Evolutionary conservation across 192 early-diverging fungal species (phyloP), one percentile per base, ranked within the genome.

Genomic region (Funneliformis mosseae): DNA sequence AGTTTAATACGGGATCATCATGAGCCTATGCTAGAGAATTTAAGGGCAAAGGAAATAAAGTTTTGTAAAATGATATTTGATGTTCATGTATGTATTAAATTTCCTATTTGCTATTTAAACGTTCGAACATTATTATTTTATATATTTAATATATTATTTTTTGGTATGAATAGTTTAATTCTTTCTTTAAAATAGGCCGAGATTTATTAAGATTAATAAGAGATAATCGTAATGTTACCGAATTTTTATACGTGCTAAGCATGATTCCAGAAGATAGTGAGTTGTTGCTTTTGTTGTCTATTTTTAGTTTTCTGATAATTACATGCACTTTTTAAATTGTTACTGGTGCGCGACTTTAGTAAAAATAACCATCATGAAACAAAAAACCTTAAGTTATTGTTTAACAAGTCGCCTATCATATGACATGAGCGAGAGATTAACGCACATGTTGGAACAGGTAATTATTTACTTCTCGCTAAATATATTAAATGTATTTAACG

Each of bases 171-270:
- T 46, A 73, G 71, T 73, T 50, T 33, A 48, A 25, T 25, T 23
- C 43, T 23, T 48, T 33, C 27, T 73, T 73, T 50, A 73, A 48
- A 28, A 73, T 73, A 1, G 71, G 71, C 1, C 10, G 71, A 48
- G 71, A 73, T 55, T 16, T 73, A 27, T 50, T 48, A 48, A 45
- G 71, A 73, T 50, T 73, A 27, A 50, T 73, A 46, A 27, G 10
- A 27, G 71, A 73, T 27, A 12, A 48, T 28, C 8, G 1, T 25
- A 73, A 45, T 8, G 45, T 73, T 2, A 45, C 71, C 10, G 71
- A 73, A 45, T 73, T 73, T 50, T 42, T 10, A 25, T 16, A 23
- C 5, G 27, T 73, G 16, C 27, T 48, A 27, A 23, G 5, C 14
- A 23, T 10, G n/a, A 8, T 73, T 23, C 43, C 28, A 16, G 21